A percentile compares a stretch with the other conserved stretches of the same genome.
These are phyloP conservation scores for Blastobotrys proliferans DNA, from an alignment of 1,139 yeast species.

Conservation along the genomic window DNA sequence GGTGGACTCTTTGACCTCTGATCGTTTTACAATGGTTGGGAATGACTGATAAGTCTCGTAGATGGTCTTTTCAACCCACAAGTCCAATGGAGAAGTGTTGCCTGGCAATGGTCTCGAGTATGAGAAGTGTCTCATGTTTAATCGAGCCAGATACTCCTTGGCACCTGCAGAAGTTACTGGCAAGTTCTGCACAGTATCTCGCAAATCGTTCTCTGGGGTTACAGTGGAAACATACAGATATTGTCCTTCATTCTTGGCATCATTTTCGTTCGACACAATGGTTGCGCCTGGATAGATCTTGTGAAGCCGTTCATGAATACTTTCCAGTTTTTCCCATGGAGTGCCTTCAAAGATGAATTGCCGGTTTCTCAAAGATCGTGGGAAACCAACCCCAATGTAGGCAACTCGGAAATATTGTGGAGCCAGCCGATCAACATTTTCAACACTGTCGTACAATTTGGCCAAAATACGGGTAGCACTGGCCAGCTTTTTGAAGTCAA, in stretches of 20 bases:
- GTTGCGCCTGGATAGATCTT: slow-evolving; percentile 81
- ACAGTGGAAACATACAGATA: slow-evolving; percentile 70
- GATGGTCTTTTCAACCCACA: slow-evolving; percentile 87
- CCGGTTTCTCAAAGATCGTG: slow-evolving; percentile 67
- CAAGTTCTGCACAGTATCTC: slow-evolving; percentile 13
- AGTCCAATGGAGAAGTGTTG: slow-evolving; percentile 63
- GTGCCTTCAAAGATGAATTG: slow-evolving; percentile 81
- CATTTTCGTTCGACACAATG: slow-evolving; percentile 62
- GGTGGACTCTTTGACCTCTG: slow-evolving; percentile 57
- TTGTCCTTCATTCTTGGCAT: slow-evolving; percentile 67
- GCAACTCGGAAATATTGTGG: slow-evolving; percentile 80
- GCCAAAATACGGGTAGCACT: slow-evolving; percentile 68
- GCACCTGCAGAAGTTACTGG: slow-evolving; percentile 27
- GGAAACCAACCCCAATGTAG: slow-evolving; percentile 83
- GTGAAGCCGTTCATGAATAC: slow-evolving; percentile 73
- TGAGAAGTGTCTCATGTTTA: slow-evolving; percentile 68
- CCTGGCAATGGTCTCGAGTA: slow-evolving; percentile 73
- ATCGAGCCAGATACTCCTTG: slow-evolving; percentile 34
- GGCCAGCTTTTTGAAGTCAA: slow-evolving; percentile 73
- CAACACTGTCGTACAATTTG: slow-evolving; percentile 62
- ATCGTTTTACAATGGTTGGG: slow-evolving; percentile 86
- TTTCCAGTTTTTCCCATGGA: slow-evolving; percentile 82
- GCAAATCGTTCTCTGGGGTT: slow-evolving; percentile 55
- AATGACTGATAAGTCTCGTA: slow-evolving; percentile 72
- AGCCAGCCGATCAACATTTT: slow-evolving; percentile 61